Evolutionary conservation across 768 basidiomycete species (phyloP).

Genomic region (Pulveroboletus sp.): DNA sequence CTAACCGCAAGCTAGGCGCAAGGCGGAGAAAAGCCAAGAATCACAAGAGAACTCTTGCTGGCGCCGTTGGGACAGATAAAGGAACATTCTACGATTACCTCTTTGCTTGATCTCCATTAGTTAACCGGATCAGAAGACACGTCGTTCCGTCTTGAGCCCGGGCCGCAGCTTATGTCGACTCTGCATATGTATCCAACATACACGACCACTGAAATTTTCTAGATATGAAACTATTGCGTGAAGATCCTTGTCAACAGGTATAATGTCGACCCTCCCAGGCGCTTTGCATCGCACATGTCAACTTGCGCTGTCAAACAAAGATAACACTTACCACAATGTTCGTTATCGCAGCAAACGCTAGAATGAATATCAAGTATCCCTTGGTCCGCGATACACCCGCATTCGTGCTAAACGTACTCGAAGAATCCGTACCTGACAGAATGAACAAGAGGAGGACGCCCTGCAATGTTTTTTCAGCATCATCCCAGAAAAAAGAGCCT

Average conservation of each 20-base stretch:
- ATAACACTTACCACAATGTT: slow-evolving; percentile 52
- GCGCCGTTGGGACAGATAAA: slow-evolving; percentile 10
- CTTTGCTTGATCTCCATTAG: slow-evolving; percentile 31
- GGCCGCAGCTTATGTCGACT: neutral
- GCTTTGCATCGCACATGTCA: slow-evolving; percentile 32
- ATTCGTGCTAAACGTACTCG: slow-evolving; percentile 56
- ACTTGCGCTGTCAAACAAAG: neutral
- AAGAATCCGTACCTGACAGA: slow-evolving; percentile 53
- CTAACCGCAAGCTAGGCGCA: slow-evolving; percentile 9
- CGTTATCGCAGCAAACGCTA: slow-evolving; percentile 78
- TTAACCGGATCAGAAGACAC: too few species aligned
- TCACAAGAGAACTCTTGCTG: slow-evolving; percentile 11
- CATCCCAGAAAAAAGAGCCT: neutral
- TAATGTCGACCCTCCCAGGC: slow-evolving; percentile 57
- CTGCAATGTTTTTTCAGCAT: slow-evolving; percentile 33
- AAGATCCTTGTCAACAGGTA: slow-evolving; percentile 51
- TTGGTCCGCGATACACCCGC: slow-evolving; percentile 57
- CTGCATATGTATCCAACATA: neutral
- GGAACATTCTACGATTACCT: slow-evolving; percentile 44
- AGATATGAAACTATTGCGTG: slow-evolving; percentile 35
- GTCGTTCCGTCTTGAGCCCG: too few species aligned
- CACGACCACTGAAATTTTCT: neutral
- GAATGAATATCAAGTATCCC: slow-evolving; percentile 75
- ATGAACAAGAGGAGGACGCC: slow-evolving; percentile 69
- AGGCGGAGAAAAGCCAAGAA: slow-evolving; percentile 19